These are phyloP conservation scores for Karstenula rhodostoma DNA, from an alignment of 2,329 filamentous ascomycete species.

Conservation along the genomic window DNA sequence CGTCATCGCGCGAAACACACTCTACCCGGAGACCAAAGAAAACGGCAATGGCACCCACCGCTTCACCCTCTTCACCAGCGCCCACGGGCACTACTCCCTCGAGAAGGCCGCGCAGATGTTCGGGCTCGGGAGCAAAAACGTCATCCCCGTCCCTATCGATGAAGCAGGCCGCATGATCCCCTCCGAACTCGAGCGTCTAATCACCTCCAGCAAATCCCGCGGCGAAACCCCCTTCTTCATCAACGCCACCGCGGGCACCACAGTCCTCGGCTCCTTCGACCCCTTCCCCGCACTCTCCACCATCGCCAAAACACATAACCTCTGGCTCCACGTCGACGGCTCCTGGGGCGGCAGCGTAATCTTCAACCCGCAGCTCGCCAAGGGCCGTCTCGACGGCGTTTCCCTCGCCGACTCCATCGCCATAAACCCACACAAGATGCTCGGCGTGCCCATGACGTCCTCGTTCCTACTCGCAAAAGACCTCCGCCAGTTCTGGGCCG, in stretches of 20 bases:
- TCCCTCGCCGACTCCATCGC: constrained; percentile 82
- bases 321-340: constrained; percentile 95
- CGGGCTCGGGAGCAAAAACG: constrained; percentile 79
- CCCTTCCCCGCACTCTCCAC: constrained; percentile 74
- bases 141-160: constrained; percentile 80
- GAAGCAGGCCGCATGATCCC: constrained; percentile 74
- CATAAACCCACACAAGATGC: constrained; percentile 97
- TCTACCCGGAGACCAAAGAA: constrained; percentile 80
- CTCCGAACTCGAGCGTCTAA: constrained; percentile 67
- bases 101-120: constrained; percentile 94
- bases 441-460: constrained; percentile 89
- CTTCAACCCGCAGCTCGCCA: constrained; percentile 69
- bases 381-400: constrained; percentile 70
- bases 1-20: constrained; percentile 83
- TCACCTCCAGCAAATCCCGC: constrained; percentile 67
- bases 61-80: constrained; percentile 87
- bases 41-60: constrained; percentile 69
- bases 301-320: constrained; percentile 73
- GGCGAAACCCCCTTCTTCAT: constrained; percentile 91
- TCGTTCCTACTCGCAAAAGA: constrained; percentile 86
- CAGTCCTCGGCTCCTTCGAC: constrained; percentile 89
- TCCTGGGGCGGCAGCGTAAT: constrained; percentile 88
- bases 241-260: constrained; percentile 94
- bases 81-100: constrained; percentile 91
- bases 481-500: constrained; percentile 76